Evolutionary conservation across 2,329 filamentous ascomycete genomes (phyloP).

Genomic region (Dendrostoma leiphaemia): DNA sequence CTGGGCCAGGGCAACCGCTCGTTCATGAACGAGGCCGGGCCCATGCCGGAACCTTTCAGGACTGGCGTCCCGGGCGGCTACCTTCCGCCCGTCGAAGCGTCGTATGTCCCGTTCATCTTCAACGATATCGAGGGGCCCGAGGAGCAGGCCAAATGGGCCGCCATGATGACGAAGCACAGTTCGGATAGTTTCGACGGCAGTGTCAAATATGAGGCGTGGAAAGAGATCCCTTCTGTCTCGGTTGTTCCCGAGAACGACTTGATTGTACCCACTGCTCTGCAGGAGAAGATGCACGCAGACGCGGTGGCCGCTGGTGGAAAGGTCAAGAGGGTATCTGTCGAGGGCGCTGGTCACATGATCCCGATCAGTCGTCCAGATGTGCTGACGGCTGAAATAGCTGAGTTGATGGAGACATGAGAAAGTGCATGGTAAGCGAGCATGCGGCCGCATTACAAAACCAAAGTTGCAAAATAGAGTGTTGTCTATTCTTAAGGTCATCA

Average conservation of each 20-base stretch:
- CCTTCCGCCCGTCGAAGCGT: slow-evolving; percentile 4
- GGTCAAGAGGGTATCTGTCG: slow-evolving; percentile 3
- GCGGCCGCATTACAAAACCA: too few relatives aligned
- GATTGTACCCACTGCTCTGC: slow-evolving; percentile 12
- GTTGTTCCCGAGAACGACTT: slow-evolving; percentile 18
- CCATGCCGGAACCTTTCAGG: slow-evolving; percentile 1
- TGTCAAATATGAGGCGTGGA: slow-evolving; percentile 20
- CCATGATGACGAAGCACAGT: slow-evolving; percentile 18
- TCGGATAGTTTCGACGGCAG: slow-evolving; percentile 18
- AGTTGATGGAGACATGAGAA: slow-evolving; percentile 8
- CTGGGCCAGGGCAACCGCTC: slow-evolving; percentile 11
- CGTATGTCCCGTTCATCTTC: slow-evolving; percentile 2
- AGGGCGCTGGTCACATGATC: slow-evolving; percentile 9
- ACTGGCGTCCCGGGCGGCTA: slow-evolving; percentile 15
- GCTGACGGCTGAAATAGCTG: slow-evolving; percentile 11
- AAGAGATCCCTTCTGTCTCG: slow-evolving; percentile 12
- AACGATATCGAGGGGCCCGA: slow-evolving; percentile 4
- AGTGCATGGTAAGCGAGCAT: too few relatives aligned
- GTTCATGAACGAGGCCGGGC: neutral
- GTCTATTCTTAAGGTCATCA: too few relatives aligned
- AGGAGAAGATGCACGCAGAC: slow-evolving; percentile 17
- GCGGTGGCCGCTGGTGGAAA: slow-evolving; percentile 17
- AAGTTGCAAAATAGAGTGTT: too few relatives aligned
- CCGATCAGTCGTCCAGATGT: slow-evolving; percentile 2
- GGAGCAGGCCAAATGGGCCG: neutral